Evolutionary conservation across 2,329 filamentous ascomycete genomes (phyloP), one percentile per base, ranked within the genome.

Genomic region (Colletotrichum orchidophilum): DNA sequence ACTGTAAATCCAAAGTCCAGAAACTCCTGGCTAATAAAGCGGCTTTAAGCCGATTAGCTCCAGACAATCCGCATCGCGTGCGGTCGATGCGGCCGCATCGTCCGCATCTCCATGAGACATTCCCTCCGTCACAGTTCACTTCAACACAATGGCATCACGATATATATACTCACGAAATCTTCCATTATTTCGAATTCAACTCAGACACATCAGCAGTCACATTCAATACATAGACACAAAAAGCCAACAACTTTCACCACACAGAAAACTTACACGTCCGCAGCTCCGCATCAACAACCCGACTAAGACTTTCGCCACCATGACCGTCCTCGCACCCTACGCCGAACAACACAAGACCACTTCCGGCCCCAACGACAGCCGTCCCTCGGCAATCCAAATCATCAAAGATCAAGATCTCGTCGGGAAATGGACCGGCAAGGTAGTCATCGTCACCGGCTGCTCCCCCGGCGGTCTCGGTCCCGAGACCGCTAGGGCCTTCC

Each of bases 401-500:
- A 26, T 74, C 5, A 18, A 75, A 52, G 73, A 75, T 59, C 60
- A 75, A 33, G 65, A 18, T 42, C 66, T 75, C 11, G 35, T 71
- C 18, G 73, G 68, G 18, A 72, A 73, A 33, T 68, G 66, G 58
- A 35, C 58, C 18, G 62, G 58, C 29, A 73, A 73, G 21, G 70
- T 73, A 7, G 70, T 42, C 39, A 39, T 73, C 49, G 66, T 73
- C 53, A 86, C 84, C 0, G 85, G 85, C n/a, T 76, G 75, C 21
- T 81, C 80, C 5, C 78, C 81, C 18, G 65, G 70, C 15, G 84
- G 84, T 1, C 76, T 86, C n/a, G 85, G 85, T 11, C 72, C 82
- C 33, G 81, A 86, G 69, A 85, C 83, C 3, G 83, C 79, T 31
- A 61, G 70, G 3, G 70, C 72, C 27, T 52, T 73, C 39, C 70